Evolutionary conservation across 1,139 yeast genomes (phyloP).

Genomic region (Geotrichum candidum): DNA sequence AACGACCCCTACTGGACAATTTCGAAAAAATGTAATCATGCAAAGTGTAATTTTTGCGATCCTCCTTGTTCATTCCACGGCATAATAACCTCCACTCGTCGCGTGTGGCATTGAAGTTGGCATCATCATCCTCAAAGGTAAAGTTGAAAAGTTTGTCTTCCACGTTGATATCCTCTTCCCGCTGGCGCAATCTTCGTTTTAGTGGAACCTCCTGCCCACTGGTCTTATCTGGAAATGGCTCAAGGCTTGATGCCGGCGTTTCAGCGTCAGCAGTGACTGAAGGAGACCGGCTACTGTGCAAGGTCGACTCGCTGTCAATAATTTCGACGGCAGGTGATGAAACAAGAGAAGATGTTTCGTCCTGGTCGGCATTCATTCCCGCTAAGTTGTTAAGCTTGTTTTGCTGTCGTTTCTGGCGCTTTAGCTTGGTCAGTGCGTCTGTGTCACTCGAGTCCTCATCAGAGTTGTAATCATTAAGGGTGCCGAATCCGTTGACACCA

Average conservation of each 20-base stretch:
- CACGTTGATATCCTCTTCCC: conserved; percentile 1
- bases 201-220: conserved; percentile 8
- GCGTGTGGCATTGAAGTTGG: conserved; percentile 9
- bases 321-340: background rate
- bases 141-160: conserved; percentile 12
- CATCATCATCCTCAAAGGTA: conserved; percentile 16
- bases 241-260: conserved; percentile 15
- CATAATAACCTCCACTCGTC: conserved; percentile 13
- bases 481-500: conserved; percentile 18
- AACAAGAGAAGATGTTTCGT: background rate
- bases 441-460: conserved; percentile 13
- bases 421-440: conserved; percentile 18
- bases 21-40: conserved; percentile 14
- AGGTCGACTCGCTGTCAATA: conserved; percentile 4
- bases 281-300: conserved; percentile 2
- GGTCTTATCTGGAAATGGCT: conserved; percentile 4
- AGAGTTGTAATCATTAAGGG: conserved; percentile 1
- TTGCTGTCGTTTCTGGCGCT: conserved; percentile 3
- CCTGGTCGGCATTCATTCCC: background rate
- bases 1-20: conserved; percentile 9
- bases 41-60: conserved; percentile 9
- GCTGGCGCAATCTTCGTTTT: conserved; percentile 12
- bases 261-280: conserved; percentile 4
- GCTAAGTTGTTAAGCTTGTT: conserved; percentile 28
- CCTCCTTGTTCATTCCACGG: conserved; percentile 6